Percentiles rank a stretch among this genome's conserved stretches.
These are phyloP conservation scores for Candida oleophila DNA, from an alignment of 805 yeast species.

Conservation along the genomic window DNA sequence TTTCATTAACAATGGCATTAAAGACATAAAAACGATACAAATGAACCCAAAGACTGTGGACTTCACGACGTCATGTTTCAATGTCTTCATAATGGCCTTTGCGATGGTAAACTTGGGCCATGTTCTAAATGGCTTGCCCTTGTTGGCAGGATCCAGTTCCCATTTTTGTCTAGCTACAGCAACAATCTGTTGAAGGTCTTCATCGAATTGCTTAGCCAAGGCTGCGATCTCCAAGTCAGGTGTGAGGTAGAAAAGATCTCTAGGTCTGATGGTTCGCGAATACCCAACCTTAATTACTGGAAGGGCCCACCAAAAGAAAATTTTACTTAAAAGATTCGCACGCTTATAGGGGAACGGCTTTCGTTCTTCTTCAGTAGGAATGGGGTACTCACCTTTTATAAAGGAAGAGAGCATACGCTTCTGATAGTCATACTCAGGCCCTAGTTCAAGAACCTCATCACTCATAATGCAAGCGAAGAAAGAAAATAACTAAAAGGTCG, in stretches of 20 bases:
- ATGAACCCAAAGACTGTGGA: neutral
- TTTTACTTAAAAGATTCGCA: constrained; percentile 32
- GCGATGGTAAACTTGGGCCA: constrained; percentile 3
- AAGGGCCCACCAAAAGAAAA: constrained; percentile 60
- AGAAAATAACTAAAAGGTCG: too few species aligned
- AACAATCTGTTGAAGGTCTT: constrained; percentile 32
- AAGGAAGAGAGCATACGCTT: neutral
- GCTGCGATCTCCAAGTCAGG: constrained; percentile 21
- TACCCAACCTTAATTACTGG: constrained; percentile 62
- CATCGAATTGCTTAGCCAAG: constrained; percentile 12
- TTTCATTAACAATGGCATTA: constrained; percentile 33
- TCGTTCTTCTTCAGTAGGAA: constrained; percentile 48
- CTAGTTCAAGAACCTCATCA: neutral
- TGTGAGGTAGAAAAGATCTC: constrained; percentile 44
- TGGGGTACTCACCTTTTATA: constrained; percentile 16
- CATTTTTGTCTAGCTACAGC: constrained; percentile 21
- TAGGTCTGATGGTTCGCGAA: constrained; percentile 57
- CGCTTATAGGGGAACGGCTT: constrained; percentile 35
- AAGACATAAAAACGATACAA: constrained; percentile 2
- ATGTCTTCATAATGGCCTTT: constrained; percentile 1
- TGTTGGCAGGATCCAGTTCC: neutral
- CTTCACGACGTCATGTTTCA: neutral
- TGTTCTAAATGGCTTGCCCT: neutral
- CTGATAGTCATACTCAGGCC: constrained; percentile 4
- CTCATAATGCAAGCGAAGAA: neutral